phyloP scores from a whole-genome alignment of 169 alveolate genomes.

The Cryptosporidium ryanae region DNA sequence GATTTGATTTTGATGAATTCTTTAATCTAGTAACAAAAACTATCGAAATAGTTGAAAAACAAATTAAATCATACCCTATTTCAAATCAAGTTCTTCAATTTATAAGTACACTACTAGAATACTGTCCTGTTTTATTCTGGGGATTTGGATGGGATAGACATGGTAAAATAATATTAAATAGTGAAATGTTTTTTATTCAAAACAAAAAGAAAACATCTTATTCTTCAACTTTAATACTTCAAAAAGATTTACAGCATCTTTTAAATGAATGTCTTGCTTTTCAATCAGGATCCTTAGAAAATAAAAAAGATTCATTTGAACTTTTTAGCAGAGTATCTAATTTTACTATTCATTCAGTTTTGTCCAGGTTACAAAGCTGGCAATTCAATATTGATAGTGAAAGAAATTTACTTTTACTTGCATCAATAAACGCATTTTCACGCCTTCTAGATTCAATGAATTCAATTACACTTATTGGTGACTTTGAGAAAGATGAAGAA shows the following conservation, averaged over 20 bases:
- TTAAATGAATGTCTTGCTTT: slow-evolving; percentile 23
- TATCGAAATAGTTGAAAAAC: slow-evolving; percentile 58
- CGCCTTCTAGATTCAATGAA: slow-evolving; percentile 38
- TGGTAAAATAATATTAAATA: slow-evolving; percentile 27
- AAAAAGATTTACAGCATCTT: slow-evolving; percentile 40
- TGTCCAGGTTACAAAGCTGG: slow-evolving; percentile 63
- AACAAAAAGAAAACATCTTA: not conserved
- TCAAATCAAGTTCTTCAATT: slow-evolving; percentile 53
- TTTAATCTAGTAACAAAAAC: slow-evolving; percentile 33
- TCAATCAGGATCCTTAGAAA: slow-evolving; percentile 13
- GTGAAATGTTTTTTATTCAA: not conserved
- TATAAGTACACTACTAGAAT: slow-evolving; percentile 1
- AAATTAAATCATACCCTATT: slow-evolving; percentile 50
- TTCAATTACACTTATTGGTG: slow-evolving; percentile 26
- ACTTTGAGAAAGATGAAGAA: slow-evolving; percentile 12
- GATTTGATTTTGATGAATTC: slow-evolving; percentile 41
- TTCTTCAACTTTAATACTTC: not conserved
- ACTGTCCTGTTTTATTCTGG: slow-evolving; percentile 65
- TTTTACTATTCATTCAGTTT: slow-evolving; percentile 56
- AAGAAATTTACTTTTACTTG: slow-evolving; percentile 35
- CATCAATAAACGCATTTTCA: slow-evolving; percentile 14
- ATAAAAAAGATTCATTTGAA: slow-evolving; percentile 19
- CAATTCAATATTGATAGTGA: slow-evolving; percentile 59
- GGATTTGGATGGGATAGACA: slow-evolving; percentile 72
- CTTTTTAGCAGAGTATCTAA: slow-evolving; percentile 35